A percentile compares a stretch with the other conserved stretches of the same genome.
Conservation (phyloP, 495 filamentous ascomycete genomes). For the Zalerion maritima region DNA sequence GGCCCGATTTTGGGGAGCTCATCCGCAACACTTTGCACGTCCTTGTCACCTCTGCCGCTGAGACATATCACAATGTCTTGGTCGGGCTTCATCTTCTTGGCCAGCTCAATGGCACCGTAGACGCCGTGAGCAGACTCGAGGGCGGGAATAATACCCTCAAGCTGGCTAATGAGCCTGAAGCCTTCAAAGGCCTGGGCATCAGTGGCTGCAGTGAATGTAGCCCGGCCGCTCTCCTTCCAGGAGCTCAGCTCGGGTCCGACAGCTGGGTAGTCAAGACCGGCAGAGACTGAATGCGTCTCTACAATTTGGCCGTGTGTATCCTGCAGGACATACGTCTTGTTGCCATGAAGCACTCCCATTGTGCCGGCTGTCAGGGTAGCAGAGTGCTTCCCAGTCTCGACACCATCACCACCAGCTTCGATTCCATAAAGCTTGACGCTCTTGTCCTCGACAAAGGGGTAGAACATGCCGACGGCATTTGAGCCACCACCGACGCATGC, state of each 20-base stretch:
- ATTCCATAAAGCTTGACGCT: slow-evolving; percentile 83
- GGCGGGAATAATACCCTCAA: slow-evolving; percentile 93
- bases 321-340: slow-evolving; percentile 90
- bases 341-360: slow-evolving; percentile 90
- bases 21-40: slow-evolving; percentile 95
- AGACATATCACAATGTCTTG: slow-evolving; percentile 91
- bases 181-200: slow-evolving; percentile 87
- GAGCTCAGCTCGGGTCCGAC: slow-evolving; percentile 81
- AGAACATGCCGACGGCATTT: slow-evolving; percentile 91
- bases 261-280: slow-evolving; percentile 91
- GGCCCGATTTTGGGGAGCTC: slow-evolving; percentile 81
- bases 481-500: slow-evolving; percentile 91
- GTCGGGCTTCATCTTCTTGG: slow-evolving; percentile 79
- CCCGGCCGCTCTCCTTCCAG: slow-evolving; percentile 83
- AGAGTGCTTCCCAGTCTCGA: slow-evolving; percentile 77
- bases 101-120: slow-evolving; percentile 74
- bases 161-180: slow-evolving; percentile 66
- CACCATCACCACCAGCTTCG: slow-evolving; percentile 88
- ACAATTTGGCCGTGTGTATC: slow-evolving; percentile 81
- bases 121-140: slow-evolving; percentile 90
- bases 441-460: slow-evolving; percentile 77
- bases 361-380: slow-evolving; percentile 77
- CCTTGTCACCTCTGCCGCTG: slow-evolving; percentile 88
- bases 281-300: slow-evolving; percentile 94
- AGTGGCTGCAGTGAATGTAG: slow-evolving; percentile 80